These are phyloP conservation scores for Punctularia strigosozonata DNA, from an alignment of 768 basidiomycete species.

Conservation along the genomic window DNA sequence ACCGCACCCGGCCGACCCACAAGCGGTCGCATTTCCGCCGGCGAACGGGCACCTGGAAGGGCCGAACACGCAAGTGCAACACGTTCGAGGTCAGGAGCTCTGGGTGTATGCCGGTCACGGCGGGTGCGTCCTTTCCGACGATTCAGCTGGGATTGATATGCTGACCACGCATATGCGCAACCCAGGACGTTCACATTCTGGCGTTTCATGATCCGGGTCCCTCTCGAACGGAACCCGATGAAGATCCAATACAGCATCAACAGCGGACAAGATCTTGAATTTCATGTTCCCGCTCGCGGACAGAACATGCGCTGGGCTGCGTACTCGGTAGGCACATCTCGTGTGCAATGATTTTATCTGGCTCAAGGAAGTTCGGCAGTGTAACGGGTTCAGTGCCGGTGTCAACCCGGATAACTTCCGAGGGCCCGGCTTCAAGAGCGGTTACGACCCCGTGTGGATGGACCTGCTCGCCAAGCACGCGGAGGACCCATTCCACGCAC, in stretches of 20 bases:
- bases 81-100: slow-evolving; percentile 55
- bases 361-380: slow-evolving; percentile 28
- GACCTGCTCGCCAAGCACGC: slow-evolving; percentile 82
- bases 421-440: slow-evolving; percentile 66
- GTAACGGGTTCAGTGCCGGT: slow-evolving; percentile 83
- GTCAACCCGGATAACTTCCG: slow-evolving; percentile 83
- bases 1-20: slow-evolving; percentile 67
- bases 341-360: not conserved
- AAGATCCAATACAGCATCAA: slow-evolving; percentile 75
- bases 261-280: slow-evolving; percentile 60
- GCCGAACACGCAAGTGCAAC: slow-evolving; percentile 25
- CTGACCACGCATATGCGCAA: too few species aligned
- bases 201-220: slow-evolving; percentile 82
- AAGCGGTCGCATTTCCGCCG: slow-evolving; percentile 25
- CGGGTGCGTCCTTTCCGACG: slow-evolving; percentile 23
- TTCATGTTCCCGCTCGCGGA: slow-evolving; percentile 67
- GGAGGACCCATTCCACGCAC: slow-evolving; percentile 73
- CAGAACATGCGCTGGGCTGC: slow-evolving; percentile 91
- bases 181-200: slow-evolving; percentile 90
- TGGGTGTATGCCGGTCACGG: slow-evolving; percentile 50
- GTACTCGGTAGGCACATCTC: slow-evolving; percentile 52
- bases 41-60: slow-evolving; percentile 3
- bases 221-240: slow-evolving; percentile 62
- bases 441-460: slow-evolving; percentile 88
- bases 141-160: too few species aligned